phyloP scores from a whole-genome alignment of 495 filamentous ascomycete species.

The Xylaria intraflava region DNA sequence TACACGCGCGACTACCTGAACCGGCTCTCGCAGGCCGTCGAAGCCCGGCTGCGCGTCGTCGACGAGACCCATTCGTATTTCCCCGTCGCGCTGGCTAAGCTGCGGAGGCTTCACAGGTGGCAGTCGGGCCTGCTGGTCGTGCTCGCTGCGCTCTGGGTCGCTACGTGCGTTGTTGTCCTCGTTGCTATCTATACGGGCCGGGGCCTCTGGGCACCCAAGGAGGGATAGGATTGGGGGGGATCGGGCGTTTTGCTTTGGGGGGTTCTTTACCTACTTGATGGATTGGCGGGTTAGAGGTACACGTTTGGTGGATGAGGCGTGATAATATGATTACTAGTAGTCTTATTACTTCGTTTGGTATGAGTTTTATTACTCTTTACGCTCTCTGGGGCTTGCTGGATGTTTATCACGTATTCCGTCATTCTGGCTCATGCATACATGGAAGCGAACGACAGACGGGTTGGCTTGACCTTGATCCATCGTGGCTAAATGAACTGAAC shows the following conservation, averaged over 20 bases:
- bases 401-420: background rate
- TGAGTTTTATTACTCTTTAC: background rate
- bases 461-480: background rate
- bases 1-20: conserved; percentile 9
- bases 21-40: background rate
- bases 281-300: background rate
- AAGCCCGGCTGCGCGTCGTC: background rate
- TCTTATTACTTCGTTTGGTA: background rate
- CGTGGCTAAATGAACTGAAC: background rate
- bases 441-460: background rate
- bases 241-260: background rate
- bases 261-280: background rate
- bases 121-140: background rate
- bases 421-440: background rate
- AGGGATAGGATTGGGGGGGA: background rate
- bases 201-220: too few relatives aligned
- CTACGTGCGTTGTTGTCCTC: background rate
- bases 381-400: background rate
- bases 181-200: background rate
- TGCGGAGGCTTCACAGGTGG: background rate
- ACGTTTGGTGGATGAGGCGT: background rate
- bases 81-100: background rate
- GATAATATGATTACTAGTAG: background rate
- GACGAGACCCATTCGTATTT: background rate
- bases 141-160: background rate